Percentiles rank a stretch among this genome's conserved stretches.
Evolutionary conservation across 345 rosid species (phyloP).

Genomic region (Cardamine resedifolia): DNA sequence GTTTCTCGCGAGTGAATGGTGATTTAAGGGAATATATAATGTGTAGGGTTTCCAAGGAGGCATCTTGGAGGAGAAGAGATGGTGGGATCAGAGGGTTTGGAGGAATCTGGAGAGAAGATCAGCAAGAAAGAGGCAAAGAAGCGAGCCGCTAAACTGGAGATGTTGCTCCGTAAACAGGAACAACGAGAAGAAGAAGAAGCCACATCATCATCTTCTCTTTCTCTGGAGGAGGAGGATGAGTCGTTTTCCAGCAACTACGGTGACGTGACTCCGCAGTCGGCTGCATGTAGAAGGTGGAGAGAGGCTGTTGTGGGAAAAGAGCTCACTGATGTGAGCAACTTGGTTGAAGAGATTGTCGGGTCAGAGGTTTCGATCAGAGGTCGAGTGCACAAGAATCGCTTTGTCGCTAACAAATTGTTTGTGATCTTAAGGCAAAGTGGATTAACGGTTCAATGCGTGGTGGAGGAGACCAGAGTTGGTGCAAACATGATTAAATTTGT

Average conservation of each 20-base stretch:
- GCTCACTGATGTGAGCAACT: conserved; percentile 44
- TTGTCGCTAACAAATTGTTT: conserved; percentile 51
- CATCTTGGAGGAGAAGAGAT: too few species aligned
- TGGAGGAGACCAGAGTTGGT: conserved; percentile 24
- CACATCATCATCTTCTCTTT: conserved; percentile 35
- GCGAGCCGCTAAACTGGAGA: conserved; percentile 64
- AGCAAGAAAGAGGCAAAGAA: conserved; percentile 82
- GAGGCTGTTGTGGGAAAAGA: conserved; percentile 16
- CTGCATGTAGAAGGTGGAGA: too few species aligned
- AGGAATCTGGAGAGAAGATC: conserved; percentile 23
- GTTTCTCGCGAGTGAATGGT: too few species aligned
- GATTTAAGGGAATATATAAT: too few species aligned
- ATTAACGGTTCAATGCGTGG: conserved; percentile 68
- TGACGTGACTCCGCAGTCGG: conserved; percentile 53
- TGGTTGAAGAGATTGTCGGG: conserved; percentile 45
- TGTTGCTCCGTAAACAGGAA: conserved; percentile 59
- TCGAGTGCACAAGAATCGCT: conserved; percentile 52
- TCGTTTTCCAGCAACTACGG: conserved; percentile 50
- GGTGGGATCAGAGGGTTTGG: background rate
- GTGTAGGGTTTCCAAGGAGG: too few species aligned
- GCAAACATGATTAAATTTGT: conserved; percentile 63
- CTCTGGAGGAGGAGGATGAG: conserved; percentile 42
- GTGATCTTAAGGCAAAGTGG: conserved; percentile 62
- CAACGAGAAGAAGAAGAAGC: conserved; percentile 27
- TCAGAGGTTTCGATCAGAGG: conserved; percentile 51